Base-by-base conservation (phyloP, 2,329 filamentous ascomycete species). In the Fonsecaea pugnacius region DNA sequence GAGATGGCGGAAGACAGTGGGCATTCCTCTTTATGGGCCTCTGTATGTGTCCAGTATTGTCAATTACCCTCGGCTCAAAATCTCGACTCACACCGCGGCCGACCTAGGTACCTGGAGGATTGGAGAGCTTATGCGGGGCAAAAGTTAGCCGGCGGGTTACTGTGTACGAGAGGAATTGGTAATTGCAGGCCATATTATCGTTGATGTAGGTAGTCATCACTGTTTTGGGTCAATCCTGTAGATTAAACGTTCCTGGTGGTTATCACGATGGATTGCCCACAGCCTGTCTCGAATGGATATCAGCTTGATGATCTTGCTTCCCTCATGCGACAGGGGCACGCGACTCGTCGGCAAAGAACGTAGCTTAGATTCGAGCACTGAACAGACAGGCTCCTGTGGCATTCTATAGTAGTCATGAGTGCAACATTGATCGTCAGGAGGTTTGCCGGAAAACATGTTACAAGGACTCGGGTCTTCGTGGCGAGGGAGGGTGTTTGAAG, bases 61-160 rank as follows among this genome's bases (percentile, higher is more conserved):
- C 7, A 35, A 43, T 30, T 50, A 53, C 21, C 58, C 58, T 60
- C 58, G 58, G 58, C 50, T 60, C 35, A 60, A 54, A 27, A 33
- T 48, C 40, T 36, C 30, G 16, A 32, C 32, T 51, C 48, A 43
- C 58, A 46, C 58, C 58, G 58, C 58, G 53, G 60, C 38, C n/a
- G n/a, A n/a, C 33, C 43, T 46, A 21, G 7, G 43, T 48, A 46
- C 18, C 21, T 27, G 35, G 9, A n/a, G 27, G 12, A 46, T n/a
- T 18, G 35, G 33, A 33, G 43, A 51, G 46, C 57, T 46, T 32
- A 24, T 60, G 46, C 46, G 46, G 32, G 46, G 43, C 27, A 30
- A 30, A 6, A 35, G 46, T 43, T 58, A 32, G 18, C 53, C 21
- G 53, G 53, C 30, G 18, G 53, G 18, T 40, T n/a, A 30, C 27